Base-by-base conservation (phyloP, 2,329 filamentous ascomycete genomes). In the Pleomassaria siparia region DNA sequence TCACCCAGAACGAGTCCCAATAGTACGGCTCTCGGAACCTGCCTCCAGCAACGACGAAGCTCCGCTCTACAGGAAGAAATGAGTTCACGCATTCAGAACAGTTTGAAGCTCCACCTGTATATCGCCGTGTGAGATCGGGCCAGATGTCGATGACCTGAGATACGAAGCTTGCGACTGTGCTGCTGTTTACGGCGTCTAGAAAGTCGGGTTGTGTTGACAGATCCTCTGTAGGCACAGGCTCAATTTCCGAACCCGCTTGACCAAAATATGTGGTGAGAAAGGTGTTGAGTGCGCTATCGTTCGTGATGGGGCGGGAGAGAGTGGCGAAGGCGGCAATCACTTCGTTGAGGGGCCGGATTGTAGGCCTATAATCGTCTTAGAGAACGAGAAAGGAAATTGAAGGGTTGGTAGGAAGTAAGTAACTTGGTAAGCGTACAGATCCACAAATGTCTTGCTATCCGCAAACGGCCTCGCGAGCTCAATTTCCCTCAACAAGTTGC, bases 361-460 rank as follows among this genome's bases (percentile, higher is more conserved):
- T 86, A 0, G 84, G 84, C 71, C 86, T 82, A 63, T 11, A 13
- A 9, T 16, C 18, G 10, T 21, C 28, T 59, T 30, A 54, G 43
- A 24, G 21, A 33, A 21, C n/a, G 26, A 18, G 16, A 21, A 3
- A 25, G 18, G 25, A 10, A 15, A 15, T 6, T 8, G 9, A 16
- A 6, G n/a, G 20, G 9, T 18, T 35, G 9, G 35, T n/a, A 20
- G n/a, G 20, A 22, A 10, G 13, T 5, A 21, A n/a, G 6, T 40
- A 16, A 18, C n/a, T n/a, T n/a, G 32, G 24, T 5, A 40, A 28
- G n/a, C 37, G 8, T 28, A 69, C 72, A 66, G 39, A 52, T 88
- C 85, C 35, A 87, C 85, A 62, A 86, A 87, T 1, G 83, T 86
- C 75, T 87, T 88, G 50, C 83, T 87, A 69, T 87, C 85, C 12